A percentile compares a stretch with the other conserved stretches of the same genome.
Conservation (phyloP, 2,329 filamentous ascomycete genomes). For the Penicillium sp. region DNA sequence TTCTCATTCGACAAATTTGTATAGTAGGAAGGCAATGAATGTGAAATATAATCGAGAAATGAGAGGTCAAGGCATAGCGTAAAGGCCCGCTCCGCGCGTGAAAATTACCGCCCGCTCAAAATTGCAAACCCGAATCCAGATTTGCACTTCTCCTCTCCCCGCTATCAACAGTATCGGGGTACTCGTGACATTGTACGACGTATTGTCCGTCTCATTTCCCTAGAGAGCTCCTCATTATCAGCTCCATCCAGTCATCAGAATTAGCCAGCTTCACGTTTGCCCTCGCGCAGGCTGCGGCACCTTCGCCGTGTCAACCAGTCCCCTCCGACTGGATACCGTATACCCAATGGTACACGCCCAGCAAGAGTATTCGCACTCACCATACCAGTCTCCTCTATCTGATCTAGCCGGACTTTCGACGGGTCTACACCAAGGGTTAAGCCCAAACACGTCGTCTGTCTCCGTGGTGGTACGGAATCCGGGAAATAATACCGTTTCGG, state of each 20-base stretch:
- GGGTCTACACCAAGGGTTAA: slow-evolving; percentile 1
- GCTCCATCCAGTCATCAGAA: background rate
- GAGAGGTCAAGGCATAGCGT: background rate
- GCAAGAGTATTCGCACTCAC: slow-evolving; percentile 7
- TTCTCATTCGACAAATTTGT: too few relatives aligned
- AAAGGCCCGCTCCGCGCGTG: background rate
- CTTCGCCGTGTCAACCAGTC: background rate
- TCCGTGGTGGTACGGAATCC: slow-evolving; percentile 14
- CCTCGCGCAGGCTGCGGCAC: background rate
- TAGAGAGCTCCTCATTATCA: background rate
- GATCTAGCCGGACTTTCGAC: background rate
- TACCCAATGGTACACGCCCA: slow-evolving; percentile 9
- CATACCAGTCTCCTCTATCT: background rate
- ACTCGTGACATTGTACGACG: background rate
- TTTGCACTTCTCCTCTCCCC: slow-evolving; percentile 10
- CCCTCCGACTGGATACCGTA: background rate
- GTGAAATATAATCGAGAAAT: too few relatives aligned
- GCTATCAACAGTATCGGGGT: slow-evolving; percentile 3
- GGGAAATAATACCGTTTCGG: slow-evolving; percentile 5
- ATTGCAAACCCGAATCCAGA: slow-evolving; percentile 5
- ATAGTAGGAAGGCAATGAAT: too few relatives aligned
- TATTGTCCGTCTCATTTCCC: background rate
- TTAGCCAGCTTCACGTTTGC: background rate
- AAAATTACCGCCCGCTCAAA: slow-evolving; percentile 12
- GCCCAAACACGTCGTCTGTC: slow-evolving; percentile 6